Evolutionary conservation across 192 early-diverging fungal genomes (phyloP).

Genomic region (Coemansia sp.): DNA sequence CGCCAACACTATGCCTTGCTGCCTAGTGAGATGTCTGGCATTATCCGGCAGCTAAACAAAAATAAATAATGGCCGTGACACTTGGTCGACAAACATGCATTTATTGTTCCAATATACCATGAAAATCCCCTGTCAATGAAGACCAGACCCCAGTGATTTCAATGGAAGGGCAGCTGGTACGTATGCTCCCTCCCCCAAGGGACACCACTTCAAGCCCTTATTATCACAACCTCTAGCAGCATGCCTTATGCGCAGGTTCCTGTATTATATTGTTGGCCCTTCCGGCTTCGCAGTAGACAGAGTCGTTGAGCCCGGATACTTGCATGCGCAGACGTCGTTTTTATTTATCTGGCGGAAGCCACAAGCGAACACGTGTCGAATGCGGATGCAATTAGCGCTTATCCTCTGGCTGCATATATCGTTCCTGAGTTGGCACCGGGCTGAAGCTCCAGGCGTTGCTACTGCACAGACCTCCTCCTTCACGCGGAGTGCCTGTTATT

Average conservation of each 20-base stretch:
- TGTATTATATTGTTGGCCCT: neutral
- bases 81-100: neutral
- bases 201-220: neutral
- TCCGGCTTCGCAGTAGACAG: conserved; percentile 5
- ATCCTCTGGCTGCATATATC: conserved; percentile 6
- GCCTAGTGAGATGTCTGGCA: neutral
- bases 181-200: neutral
- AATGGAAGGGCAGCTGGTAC: neutral
- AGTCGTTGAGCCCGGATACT: conserved; percentile 1
- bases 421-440: neutral
- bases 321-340: conserved; percentile 5
- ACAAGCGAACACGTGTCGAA: neutral
- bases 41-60: neutral
- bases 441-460: neutral
- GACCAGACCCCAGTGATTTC: neutral
- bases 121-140: neutral
- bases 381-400: neutral
- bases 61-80: conserved; percentile 2
- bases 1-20: neutral
- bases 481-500: neutral
- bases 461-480: neutral
- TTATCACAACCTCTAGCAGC: neutral
- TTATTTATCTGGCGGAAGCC: neutral
- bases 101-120: neutral
- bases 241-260: neutral